Base-by-base conservation (phyloP, 2,329 filamentous ascomycete genomes). In the Trichoderma guizhouense region DNA sequence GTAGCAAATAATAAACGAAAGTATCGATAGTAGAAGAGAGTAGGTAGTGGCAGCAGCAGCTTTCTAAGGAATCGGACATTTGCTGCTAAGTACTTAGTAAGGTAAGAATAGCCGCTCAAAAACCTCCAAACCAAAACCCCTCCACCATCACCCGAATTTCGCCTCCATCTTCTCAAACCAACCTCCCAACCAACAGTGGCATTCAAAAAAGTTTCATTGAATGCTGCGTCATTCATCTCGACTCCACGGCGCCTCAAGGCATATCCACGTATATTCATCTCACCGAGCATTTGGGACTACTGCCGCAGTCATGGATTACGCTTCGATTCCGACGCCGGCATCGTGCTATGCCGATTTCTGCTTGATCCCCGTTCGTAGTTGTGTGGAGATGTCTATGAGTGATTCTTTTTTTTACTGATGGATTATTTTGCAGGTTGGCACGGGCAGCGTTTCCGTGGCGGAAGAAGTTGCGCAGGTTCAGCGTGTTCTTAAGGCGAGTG, bases 291-390 rank as follows among this genome's bases (percentile, higher is more conserved):
- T 72, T 5, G 43, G 32, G 36, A 32, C 43, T 24, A 36, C 68
- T 8, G 47, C 61, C 15, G 32, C 36, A 28, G 64, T 24, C 21
- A 84, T 83, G 80, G 82, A 86, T 75, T 89, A 88, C 80, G 78
- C 81, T 32, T 80, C 79, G 53, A 78, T 90, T 69, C 77, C 86
- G 34, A 95, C 93, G 1, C 95, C 95, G 5, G 84, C 88, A 71
- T 84, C 90, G 71, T 97, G 93, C 82, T 93, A 92, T 69, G 95
- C 92, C 72, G 95, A 98, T 83, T 97, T 98, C 81, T 98, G 95
- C 81, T 86, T 98, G 75, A 92, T 98, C 73, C 95, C 95, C 2
- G 91, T 93, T 78, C 73, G 11, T 58, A 21, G 39, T 21, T 28
- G 8, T 60, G n/a, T 68, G n/a, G n/a, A 26, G 6, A 36, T 24